Evolutionary conservation across 768 basidiomycete genomes (phyloP), one percentile per base, ranked within the genome.

Genomic region (Mycena indigotica): DNA sequence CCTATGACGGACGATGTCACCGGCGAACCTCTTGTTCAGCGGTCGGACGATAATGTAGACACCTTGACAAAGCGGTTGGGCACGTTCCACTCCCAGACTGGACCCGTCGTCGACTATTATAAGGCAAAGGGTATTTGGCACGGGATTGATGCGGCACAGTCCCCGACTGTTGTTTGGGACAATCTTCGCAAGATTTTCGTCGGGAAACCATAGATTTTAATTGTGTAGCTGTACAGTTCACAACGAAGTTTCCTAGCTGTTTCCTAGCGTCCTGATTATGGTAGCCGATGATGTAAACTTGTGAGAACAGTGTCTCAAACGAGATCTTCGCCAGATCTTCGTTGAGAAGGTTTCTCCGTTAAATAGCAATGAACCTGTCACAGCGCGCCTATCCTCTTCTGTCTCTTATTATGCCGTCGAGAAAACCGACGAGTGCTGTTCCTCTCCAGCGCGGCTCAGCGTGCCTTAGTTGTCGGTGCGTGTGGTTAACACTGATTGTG

Each of bases 11-110:
- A 99, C 75, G 97, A 99, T 73, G 79, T 91, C 30, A 91, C 95
- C 3, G 97, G 97, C 56, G 96, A 99, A 75, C 92, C 94, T 32
- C 85, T 99, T 64, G 88, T 96, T 67, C 96, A 98, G 73, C 90
- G 97, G 61, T 94, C 95, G 8, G 97, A 99, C 73, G 97, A 99
- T 77, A 99, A 98, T 64, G 92, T 94, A 60, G 93, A 97, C 72
- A 93, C 95, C 13, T 82, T 99, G 52, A 84, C 86, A 65, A 97
- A 95, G 76, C 90, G 97, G 39, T 81, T 99, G 55, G 65, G 73
- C 2, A 85, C 91, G n/a, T 98, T 88, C 81, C 97, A 99, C 79
- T 72, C 81, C 29, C 95, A 97, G 75, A 99, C 97, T 15, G 91
- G 90, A 2, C 96, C 97, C 26, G 97, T 99, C 28, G 89, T 93